phyloP scores from a whole-genome alignment of 495 filamentous ascomycete genomes.

The Aspergillus sparsus region DNA sequence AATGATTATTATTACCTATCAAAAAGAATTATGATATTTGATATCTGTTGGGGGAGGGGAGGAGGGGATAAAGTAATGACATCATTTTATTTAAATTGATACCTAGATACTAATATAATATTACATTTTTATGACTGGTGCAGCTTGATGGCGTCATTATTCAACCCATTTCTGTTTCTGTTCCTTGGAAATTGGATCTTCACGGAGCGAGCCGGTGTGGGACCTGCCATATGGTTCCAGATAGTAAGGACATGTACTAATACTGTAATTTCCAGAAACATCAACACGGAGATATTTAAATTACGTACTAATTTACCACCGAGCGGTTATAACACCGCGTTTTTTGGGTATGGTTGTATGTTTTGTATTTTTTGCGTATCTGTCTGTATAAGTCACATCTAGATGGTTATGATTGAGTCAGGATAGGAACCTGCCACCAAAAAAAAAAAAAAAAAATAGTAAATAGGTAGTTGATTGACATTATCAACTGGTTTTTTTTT shows the following conservation, averaged over 20 bases:
- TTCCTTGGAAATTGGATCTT: conserved; percentile 12
- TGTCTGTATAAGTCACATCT: background rate
- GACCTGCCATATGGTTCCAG: conserved; percentile 4
- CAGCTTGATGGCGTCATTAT: conserved; percentile 6
- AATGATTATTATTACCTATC: too few species aligned
- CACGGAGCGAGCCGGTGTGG: conserved; percentile 14
- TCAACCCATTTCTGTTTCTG: background rate
- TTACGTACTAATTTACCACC: background rate
- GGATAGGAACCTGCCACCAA: too few species aligned
- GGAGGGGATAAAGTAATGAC: too few species aligned
- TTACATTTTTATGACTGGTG: background rate
- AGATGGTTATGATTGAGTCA: too few species aligned
- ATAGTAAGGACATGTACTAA: background rate
- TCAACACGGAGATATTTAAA: background rate
- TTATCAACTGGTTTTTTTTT: too few species aligned
- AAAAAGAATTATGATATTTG: conserved; percentile 7
- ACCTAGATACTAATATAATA: background rate
- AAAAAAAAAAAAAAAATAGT: too few species aligned
- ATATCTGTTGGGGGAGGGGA: conserved; percentile 7
- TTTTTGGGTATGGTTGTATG: background rate
- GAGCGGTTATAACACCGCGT: background rate
- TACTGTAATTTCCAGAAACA: conserved; percentile 5
- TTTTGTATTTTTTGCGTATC: background rate
- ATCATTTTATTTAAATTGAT: too few species aligned
- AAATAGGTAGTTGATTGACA: too few species aligned